Evolutionary conservation across 2,329 filamentous ascomycete genomes (phyloP).

Genomic region (Teratosphaeria gauchensis): DNA sequence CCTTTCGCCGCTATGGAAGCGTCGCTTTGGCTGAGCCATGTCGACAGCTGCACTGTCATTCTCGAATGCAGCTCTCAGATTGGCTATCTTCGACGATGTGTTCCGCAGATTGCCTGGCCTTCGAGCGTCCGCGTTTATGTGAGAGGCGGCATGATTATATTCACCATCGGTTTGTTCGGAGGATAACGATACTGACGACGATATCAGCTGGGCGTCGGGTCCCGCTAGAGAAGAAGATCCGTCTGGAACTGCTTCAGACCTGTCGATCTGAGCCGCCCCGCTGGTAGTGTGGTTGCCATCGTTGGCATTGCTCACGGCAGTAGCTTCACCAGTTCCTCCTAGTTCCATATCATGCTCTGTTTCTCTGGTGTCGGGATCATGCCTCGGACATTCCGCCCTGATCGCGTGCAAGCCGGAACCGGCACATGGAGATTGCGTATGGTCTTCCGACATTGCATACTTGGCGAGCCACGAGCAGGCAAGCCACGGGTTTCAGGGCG

Average conservation of each 20-base stretch:
- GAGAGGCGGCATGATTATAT: neutral
- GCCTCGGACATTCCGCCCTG: neutral
- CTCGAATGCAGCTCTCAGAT: constrained; percentile 20
- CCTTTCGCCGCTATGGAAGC: constrained; percentile 1
- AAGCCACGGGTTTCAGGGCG: neutral
- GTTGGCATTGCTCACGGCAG: neutral
- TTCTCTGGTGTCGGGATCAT: neutral
- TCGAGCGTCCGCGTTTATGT: neutral
- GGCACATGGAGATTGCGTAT: neutral
- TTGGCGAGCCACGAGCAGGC: neutral
- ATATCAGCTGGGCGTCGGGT: neutral
- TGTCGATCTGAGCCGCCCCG: neutral
- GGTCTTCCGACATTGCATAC: neutral
- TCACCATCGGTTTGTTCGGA: constrained; percentile 6
- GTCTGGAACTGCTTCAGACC: neutral
- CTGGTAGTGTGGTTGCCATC: neutral
- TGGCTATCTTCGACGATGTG: constrained; percentile 20
- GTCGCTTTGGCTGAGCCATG: neutral
- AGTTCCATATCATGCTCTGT: neutral
- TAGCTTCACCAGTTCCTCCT: neutral
- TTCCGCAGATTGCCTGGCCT: constrained; percentile 8
- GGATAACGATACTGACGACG: neutral
- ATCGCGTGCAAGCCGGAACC: neutral
- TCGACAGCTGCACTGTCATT: constrained; percentile 5
- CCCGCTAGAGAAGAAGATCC: neutral